A percentile compares a stretch with the other conserved stretches of the same genome.
Conservation (phyloP, 352 stramenopile species). For the Phytophthora brassicae region DNA sequence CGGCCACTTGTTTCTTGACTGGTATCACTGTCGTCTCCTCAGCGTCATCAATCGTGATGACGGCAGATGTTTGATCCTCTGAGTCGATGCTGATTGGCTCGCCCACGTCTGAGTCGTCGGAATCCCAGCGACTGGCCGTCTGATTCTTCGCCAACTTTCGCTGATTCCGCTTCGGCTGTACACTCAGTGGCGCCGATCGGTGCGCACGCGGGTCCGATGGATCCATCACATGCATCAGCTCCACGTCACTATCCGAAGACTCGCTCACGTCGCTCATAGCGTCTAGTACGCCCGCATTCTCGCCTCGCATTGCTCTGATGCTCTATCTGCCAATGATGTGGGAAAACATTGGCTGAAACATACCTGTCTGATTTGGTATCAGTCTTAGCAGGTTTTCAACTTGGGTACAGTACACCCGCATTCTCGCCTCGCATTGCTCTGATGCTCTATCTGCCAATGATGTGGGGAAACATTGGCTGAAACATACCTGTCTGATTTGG, state of each 20-base stretch:
- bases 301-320: constrained; percentile 26
- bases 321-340: constrained; percentile 18
- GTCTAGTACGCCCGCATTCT: constrained; percentile 41
- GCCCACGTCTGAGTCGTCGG: constrained; percentile 51
- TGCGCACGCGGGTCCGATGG: constrained; percentile 77
- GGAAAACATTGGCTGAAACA: constrained; percentile 7
- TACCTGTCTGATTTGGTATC: background rate
- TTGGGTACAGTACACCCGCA: constrained; percentile 36
- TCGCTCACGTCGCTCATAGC: constrained; percentile 37
- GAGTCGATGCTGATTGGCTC: constrained; percentile 39
- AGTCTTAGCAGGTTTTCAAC: too few relatives aligned
- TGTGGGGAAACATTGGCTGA: constrained; percentile 6
- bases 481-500: background rate
- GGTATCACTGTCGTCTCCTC: constrained; percentile 40
- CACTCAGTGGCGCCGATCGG: constrained; percentile 24
- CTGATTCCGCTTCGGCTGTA: constrained; percentile 36
- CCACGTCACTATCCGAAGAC: constrained; percentile 44
- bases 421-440: constrained; percentile 37
- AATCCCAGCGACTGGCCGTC: constrained; percentile 60
- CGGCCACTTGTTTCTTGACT: too few relatives aligned
- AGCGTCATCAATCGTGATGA: constrained; percentile 28
- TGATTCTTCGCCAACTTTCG: constrained; percentile 28
- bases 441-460: constrained; percentile 18
- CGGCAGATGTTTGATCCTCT: constrained; percentile 15
- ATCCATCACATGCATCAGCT: constrained; percentile 68